Base-by-base conservation (phyloP, 441 rosid genomes). In the Isatis lusitanica region DNA sequence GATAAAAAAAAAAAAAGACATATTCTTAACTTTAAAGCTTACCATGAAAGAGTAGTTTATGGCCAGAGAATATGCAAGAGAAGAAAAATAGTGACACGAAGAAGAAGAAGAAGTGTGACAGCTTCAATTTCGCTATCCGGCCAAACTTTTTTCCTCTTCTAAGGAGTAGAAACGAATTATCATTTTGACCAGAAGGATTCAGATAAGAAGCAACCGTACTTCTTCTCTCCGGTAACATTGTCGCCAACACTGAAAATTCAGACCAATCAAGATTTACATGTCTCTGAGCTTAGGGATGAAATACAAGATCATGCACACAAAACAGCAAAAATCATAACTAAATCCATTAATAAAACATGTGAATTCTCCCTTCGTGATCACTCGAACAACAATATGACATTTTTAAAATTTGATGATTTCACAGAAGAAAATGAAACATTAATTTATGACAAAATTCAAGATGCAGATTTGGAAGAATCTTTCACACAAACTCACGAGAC, bases 141-240 rank as follows among this genome's bases (percentile, higher is more conserved):
- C 85, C 82, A 44, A 82, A 55, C 84, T 88, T 88, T 70, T 83
- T 83, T 17, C 97, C 98, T 26, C 89, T 84, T 30, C 87, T 87
- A 72, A 61, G 83, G 40, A 76, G 62, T 9, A 81, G 82, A 62
- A 67, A 64, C 9, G 74, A 76, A 31, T 78, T 79, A 64, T 81
- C 83, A 66, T 53, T 75, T 24, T 78, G 85, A 77, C 76, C 74
- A 48, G 78, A 21, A 3, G 78, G 83, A 70, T 60, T 74, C 68
- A 70, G 68, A 59, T 77, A 63, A 31, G 79, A 80, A 18, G 78
- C 80, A 40, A 75, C 50, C 63, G 68, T 39, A 43, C 83, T 76
- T 78, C 89, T 81, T 72, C 85, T 83, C 80, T 85, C 90, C 46
- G 83, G 83, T 30, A 81, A 78, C 80, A 82, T 72, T 61, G 28